A percentile compares a stretch with the other conserved stretches of the same genome.
These are phyloP conservation scores for Aspergillus luchuensis DNA, from an alignment of 2,329 filamentous ascomycete species.

Conservation along the genomic window DNA sequence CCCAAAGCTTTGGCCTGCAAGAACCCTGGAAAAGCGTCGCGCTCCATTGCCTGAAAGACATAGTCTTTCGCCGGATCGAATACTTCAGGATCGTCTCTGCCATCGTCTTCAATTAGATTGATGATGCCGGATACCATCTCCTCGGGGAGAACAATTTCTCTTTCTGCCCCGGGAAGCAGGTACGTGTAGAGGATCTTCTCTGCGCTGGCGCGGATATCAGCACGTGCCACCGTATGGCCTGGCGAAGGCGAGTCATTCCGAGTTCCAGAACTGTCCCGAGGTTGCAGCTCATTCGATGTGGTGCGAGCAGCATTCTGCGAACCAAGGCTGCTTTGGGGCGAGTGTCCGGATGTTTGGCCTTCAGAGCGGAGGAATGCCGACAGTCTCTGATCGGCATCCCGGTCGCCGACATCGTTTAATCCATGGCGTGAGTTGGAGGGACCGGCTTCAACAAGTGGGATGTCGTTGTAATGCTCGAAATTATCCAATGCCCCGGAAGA, in stretches of 20 bases:
- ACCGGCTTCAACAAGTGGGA: slow-evolving; percentile 50
- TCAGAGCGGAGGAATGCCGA: slow-evolving; percentile 80
- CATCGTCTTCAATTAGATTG: slow-evolving; percentile 82
- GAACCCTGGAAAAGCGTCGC: slow-evolving; percentile 98
- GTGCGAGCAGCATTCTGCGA: slow-evolving; percentile 47
- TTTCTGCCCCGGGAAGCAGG: slow-evolving; percentile 88
- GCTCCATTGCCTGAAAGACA: slow-evolving; percentile 99
- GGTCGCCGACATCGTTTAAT: slow-evolving; percentile 67
- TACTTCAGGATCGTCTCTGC: slow-evolving; percentile 92
- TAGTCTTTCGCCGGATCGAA: slow-evolving; percentile 99
- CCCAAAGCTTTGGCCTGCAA: slow-evolving; percentile 91
- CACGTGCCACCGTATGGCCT: slow-evolving; percentile 77
- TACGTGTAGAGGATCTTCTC: slow-evolving; percentile 99
- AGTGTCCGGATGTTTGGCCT: slow-evolving; percentile 50
- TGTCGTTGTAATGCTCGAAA: slow-evolving; percentile 69
- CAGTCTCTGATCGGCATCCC: slow-evolving; percentile 82
- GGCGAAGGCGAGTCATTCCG: slow-evolving; percentile 80
- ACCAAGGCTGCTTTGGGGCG: slow-evolving; percentile 56
- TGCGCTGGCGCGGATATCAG: slow-evolving; percentile 88
- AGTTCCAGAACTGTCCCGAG: slow-evolving; percentile 61
- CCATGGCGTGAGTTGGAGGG: slow-evolving; percentile 59
- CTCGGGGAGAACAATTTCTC: slow-evolving; percentile 91
- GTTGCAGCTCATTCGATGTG: slow-evolving; percentile 50
- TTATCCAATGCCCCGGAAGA: slow-evolving; percentile 79
- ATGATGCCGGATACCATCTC: slow-evolving; percentile 85